Percentiles rank a stretch among this genome's conserved stretches.
Evolutionary conservation across 179 eudicot genomes (phyloP).

Genomic region (Vitellaria paradoxa): DNA sequence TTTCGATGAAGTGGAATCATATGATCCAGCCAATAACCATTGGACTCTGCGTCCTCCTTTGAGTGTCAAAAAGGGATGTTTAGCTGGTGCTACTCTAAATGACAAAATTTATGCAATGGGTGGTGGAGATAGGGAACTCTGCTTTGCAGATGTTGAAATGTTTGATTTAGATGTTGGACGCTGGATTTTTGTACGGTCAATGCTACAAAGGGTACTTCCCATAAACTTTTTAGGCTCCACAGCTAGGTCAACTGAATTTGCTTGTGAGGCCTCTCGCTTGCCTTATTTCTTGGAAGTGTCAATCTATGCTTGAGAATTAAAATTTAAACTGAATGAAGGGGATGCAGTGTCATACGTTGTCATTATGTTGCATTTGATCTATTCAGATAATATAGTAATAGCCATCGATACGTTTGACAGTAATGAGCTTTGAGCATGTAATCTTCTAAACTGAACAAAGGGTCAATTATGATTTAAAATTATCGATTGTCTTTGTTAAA

Average conservation of each 20-base stretch:
- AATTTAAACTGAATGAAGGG: neutral
- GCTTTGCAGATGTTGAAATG: conserved; percentile 84
- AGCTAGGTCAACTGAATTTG: neutral
- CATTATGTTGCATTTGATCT: neutral
- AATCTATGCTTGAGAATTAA: neutral
- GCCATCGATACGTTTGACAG: neutral
- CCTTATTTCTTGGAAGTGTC: conserved; percentile 6
- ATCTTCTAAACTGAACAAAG: no score
- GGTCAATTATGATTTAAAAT: no score
- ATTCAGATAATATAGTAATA: neutral
- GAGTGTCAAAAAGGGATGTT: conserved; percentile 55
- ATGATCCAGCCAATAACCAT: conserved; percentile 40
- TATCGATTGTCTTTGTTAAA: no score
- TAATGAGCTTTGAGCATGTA: no score
- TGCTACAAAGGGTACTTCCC: conserved; percentile 64
- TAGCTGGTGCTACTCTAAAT: conserved; percentile 59
- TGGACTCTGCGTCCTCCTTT: conserved; percentile 70
- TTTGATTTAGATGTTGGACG: conserved; percentile 62
- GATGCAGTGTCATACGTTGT: neutral
- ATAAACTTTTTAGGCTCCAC: neutral
- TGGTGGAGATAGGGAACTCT: conserved; percentile 63
- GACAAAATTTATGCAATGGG: conserved; percentile 78
- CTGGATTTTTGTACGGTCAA: conserved; percentile 72
- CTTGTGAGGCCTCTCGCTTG: conserved; percentile 4
- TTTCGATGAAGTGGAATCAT: conserved; percentile 70